phyloP scores from a whole-genome alignment of 192 early-diverging fungal genomes.

The Rhizophagus prolifer region DNA sequence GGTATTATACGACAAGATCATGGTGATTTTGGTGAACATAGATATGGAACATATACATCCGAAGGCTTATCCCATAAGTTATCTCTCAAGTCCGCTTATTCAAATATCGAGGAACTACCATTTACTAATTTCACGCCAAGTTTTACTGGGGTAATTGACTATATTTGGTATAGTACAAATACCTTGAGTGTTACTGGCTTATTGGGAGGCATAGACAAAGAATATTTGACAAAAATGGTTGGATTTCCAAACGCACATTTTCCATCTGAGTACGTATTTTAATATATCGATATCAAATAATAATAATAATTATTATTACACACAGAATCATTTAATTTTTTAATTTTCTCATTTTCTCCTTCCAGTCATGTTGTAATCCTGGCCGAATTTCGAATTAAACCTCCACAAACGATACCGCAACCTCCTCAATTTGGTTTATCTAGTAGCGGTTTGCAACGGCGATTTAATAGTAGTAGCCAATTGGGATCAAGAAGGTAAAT shows the following conservation, averaged over 20 bases:
- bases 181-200: conserved; percentile 77
- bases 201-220: conserved; percentile 78
- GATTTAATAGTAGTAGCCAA: background rate
- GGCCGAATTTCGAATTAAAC: conserved; percentile 32
- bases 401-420: conserved; percentile 11
- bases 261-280: conserved; percentile 64
- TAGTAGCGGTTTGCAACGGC: conserved; percentile 1
- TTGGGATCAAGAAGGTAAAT: background rate
- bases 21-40: conserved; percentile 75
- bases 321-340: background rate
- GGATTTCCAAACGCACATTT: conserved; percentile 94
- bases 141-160: conserved; percentile 89
- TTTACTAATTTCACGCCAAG: conserved; percentile 91
- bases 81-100: conserved; percentile 80
- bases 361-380: conserved; percentile 33
- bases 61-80: conserved; percentile 83
- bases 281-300: background rate
- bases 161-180: conserved; percentile 86
- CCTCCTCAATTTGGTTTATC: conserved; percentile 9
- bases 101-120: conserved; percentile 70
- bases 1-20: conserved; percentile 81
- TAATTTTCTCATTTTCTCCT: conserved; percentile 3
- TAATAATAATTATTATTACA: conserved; percentile 27
- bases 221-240: conserved; percentile 74
- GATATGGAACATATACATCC: conserved; percentile 82